Evolutionary conservation across 2,329 filamentous ascomycete genomes (phyloP).

Genomic region (Colletotrichum camelliae): DNA sequence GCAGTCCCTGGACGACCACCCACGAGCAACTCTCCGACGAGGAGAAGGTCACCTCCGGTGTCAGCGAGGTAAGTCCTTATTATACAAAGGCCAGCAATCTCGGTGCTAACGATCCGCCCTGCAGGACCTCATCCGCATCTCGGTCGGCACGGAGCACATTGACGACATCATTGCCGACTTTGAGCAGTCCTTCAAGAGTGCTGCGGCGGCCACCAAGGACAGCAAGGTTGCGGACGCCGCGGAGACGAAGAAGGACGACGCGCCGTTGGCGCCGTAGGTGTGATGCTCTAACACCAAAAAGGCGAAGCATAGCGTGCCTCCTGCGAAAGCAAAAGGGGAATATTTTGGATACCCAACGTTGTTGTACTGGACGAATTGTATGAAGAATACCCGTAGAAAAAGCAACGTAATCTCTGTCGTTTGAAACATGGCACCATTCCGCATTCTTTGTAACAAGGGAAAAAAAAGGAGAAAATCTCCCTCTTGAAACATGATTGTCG

Average conservation of each 20-base stretch:
- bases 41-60: constrained; percentile 81
- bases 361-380: not conserved
- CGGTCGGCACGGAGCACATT: constrained; percentile 94
- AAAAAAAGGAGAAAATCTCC: not conserved
- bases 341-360: not conserved
- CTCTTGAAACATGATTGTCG: not conserved
- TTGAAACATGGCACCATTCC: not conserved
- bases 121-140: constrained; percentile 90
- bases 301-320: not conserved
- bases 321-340: not conserved
- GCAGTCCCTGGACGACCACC: constrained; percentile 84
- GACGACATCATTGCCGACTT: constrained; percentile 98
- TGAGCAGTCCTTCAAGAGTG: constrained; percentile 81
- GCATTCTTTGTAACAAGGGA: not conserved
- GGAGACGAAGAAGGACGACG: constrained; percentile 41
- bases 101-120: not conserved
- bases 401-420: not conserved
- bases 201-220: constrained; percentile 48
- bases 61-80: constrained; percentile 67
- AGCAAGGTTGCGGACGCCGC: constrained; percentile 28
- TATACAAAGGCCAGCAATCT: not conserved
- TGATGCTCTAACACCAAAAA: not conserved
- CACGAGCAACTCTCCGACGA: constrained; percentile 89
- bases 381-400: constrained; percentile 18
- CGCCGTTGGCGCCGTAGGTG: constrained; percentile 33